Evolutionary conservation across 2,329 filamentous ascomycete genomes (phyloP).

Genomic region (Xylariaceae sp.): DNA sequence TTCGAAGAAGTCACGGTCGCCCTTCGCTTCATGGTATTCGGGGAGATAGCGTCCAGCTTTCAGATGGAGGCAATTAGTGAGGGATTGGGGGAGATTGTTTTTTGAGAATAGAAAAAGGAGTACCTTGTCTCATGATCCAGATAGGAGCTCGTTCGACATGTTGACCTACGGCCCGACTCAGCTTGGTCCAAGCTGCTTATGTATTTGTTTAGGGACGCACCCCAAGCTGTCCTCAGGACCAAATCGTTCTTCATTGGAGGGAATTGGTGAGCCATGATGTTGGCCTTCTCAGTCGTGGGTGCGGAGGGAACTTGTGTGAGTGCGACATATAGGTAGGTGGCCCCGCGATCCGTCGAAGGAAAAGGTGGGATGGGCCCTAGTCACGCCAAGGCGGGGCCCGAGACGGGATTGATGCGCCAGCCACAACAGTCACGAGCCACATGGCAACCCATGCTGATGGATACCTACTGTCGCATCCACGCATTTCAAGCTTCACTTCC

Average conservation of each 20-base stretch:
- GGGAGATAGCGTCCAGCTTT: slow-evolving; percentile 92
- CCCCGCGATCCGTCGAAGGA: too few relatives aligned
- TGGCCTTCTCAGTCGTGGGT: too few relatives aligned
- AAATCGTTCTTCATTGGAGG: slow-evolving; percentile 89
- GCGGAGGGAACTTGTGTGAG: too few relatives aligned
- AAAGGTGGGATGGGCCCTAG: too few relatives aligned
- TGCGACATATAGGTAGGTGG: too few relatives aligned
- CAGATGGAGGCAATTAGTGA: background rate
- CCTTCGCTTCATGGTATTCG: slow-evolving; percentile 96
- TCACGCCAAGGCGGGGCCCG: too few relatives aligned
- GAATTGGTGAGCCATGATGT: slow-evolving; percentile 67
- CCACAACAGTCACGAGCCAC: too few relatives aligned
- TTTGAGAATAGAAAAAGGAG: slow-evolving; percentile 19
- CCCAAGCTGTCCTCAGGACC: slow-evolving; percentile 83
- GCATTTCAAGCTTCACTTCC: too few relatives aligned
- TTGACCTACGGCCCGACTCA: slow-evolving; percentile 58
- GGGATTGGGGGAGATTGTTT: background rate
- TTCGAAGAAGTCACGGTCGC: slow-evolving; percentile 88
- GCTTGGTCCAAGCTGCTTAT: slow-evolving; percentile 16
- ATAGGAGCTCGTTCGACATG: slow-evolving; percentile 88
- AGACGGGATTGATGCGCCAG: too few relatives aligned
- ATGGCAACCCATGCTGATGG: too few relatives aligned
- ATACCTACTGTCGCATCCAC: too few relatives aligned
- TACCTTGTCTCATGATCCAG: slow-evolving; percentile 99
- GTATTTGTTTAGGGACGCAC: slow-evolving; percentile 45